These are phyloP conservation scores for Alternaria triticimaculans DNA, from an alignment of 2,329 filamentous ascomycete species.

Conservation along the genomic window DNA sequence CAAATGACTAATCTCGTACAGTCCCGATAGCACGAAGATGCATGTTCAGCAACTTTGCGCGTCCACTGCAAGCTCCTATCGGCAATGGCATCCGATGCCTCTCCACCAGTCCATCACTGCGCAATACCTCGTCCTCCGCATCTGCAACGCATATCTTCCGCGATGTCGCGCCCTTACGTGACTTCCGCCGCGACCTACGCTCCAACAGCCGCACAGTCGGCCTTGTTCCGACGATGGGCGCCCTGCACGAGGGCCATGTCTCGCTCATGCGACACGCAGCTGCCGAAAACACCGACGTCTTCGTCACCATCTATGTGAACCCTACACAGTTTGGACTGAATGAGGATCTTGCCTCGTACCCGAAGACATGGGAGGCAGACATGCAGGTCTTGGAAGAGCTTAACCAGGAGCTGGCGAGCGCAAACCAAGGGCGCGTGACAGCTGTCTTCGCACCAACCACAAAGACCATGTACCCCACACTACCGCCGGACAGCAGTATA, in stretches of 20 bases:
- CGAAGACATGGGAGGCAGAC: slow-evolving; percentile 86
- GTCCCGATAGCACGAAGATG: slow-evolving; percentile 12
- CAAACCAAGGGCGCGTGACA: slow-evolving; percentile 68
- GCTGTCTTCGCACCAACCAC: slow-evolving; percentile 89
- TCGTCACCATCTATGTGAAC: slow-evolving; percentile 94
- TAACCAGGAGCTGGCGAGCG: slow-evolving; percentile 71
- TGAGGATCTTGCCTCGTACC: slow-evolving; percentile 89
- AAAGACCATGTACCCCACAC: slow-evolving; percentile 83
- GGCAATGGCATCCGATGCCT: slow-evolving; percentile 25
- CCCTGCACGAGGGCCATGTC: slow-evolving; percentile 89
- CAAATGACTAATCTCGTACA: slow-evolving; percentile 18
- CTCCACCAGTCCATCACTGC: slow-evolving; percentile 24
- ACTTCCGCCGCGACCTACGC: slow-evolving; percentile 71
- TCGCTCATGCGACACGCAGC: slow-evolving; percentile 85
- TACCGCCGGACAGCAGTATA: slow-evolving; percentile 74
- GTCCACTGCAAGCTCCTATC: not conserved
- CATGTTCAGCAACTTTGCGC: slow-evolving; percentile 5
- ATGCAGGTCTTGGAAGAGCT: slow-evolving; percentile 69
- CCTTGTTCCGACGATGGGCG: slow-evolving; percentile 96
- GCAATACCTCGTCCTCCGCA: slow-evolving; percentile 25
- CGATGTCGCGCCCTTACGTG: slow-evolving; percentile 73
- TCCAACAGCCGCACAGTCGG: slow-evolving; percentile 75
- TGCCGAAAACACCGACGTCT: slow-evolving; percentile 80
- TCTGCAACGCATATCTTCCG: slow-evolving; percentile 72
- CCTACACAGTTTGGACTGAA: slow-evolving; percentile 91